Evolutionary conservation across 176 grass and related monocot genomes (phyloP).

Genomic region (Hyparrhenia diplandra): DNA sequence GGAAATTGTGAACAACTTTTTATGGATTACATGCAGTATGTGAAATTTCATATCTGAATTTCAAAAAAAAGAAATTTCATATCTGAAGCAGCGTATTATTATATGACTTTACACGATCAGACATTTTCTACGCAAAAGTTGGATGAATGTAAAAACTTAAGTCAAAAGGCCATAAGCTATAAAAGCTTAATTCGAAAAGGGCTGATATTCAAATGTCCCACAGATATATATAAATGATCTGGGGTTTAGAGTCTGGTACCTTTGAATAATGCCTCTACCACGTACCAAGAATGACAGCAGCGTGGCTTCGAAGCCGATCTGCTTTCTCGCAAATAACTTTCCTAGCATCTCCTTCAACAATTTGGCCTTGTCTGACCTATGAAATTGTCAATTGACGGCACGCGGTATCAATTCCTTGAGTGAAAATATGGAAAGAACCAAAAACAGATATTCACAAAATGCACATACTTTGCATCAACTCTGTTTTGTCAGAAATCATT

Average conservation of each 20-base stretch:
- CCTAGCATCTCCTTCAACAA: constrained; percentile 72
- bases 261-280: constrained; percentile 64
- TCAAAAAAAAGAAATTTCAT: no score
- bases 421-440: not conserved
- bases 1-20: not conserved
- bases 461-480: not conserved
- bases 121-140: constrained; percentile 10
- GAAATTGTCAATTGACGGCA: constrained; percentile 1
- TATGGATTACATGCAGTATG: not conserved
- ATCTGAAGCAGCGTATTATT: not conserved
- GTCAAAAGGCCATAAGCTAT: not conserved
- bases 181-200: not conserved
- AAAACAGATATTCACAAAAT: not conserved
- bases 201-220: not conserved
- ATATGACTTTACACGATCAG: not conserved
- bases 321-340: constrained; percentile 79
- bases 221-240: not conserved
- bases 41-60: no score
- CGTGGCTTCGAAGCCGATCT: constrained; percentile 69
- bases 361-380: constrained; percentile 54
- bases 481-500: not conserved
- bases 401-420: not conserved
- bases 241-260: constrained; percentile 26
- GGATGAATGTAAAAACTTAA: not conserved
- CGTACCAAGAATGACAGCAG: constrained; percentile 81